A percentile compares a stretch with the other conserved stretches of the same genome.
Evolutionary conservation across 495 filamentous ascomycete genomes (phyloP).

Genomic region (Usnea hakonensis): DNA sequence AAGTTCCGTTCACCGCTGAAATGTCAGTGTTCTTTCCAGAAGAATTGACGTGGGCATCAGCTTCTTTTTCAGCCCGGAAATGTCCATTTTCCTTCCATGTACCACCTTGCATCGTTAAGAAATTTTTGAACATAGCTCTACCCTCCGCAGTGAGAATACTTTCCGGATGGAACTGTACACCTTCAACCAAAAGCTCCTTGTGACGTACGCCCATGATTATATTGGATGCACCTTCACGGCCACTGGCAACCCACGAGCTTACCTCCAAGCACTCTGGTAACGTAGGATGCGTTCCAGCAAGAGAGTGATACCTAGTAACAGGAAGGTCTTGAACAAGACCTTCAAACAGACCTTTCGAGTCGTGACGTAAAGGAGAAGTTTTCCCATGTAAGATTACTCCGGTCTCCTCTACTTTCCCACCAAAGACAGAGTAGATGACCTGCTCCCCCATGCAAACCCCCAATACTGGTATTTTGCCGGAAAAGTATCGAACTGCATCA

Average conservation of each 20-base stretch:
- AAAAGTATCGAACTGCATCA: conserved; percentile 82
- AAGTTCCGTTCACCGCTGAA: conserved; percentile 16
- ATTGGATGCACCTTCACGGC: conserved; percentile 55
- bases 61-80: background rate
- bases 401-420: conserved; percentile 83
- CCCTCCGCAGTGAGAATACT: conserved; percentile 91
- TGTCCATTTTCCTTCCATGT: conserved; percentile 75
- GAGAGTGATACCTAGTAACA: conserved; percentile 92
- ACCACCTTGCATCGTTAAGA: conserved; percentile 75
- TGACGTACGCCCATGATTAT: conserved; percentile 97
- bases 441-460: conserved; percentile 99
- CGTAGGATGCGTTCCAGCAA: conserved; percentile 85
- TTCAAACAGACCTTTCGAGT: conserved; percentile 78
- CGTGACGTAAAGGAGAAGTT: conserved; percentile 82
- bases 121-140: conserved; percentile 83
- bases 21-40: conserved; percentile 24
- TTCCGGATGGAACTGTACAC: conserved; percentile 96
- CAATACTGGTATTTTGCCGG: conserved; percentile 93
- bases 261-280: conserved; percentile 84
- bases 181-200: conserved; percentile 81
- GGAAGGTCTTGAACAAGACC: conserved; percentile 67
- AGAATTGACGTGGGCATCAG: conserved; percentile 15
- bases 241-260: conserved; percentile 64
- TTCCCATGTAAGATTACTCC: conserved; percentile 97
- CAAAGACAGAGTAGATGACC: conserved; percentile 89